Evolutionary conservation across 257 asterid genomes (phyloP).

Genomic region (Solanum appendiculatum): DNA sequence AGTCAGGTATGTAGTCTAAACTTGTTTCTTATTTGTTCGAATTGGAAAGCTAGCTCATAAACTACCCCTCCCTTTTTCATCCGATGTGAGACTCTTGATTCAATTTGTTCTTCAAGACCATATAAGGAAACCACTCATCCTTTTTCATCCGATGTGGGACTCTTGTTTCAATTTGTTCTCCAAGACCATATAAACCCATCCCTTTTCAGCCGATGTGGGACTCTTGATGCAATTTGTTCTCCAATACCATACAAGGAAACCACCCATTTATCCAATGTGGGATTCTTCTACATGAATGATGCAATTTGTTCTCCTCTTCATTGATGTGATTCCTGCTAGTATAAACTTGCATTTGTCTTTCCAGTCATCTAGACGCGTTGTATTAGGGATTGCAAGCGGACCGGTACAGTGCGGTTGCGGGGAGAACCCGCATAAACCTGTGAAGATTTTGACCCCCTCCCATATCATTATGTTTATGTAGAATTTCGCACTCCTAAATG

Average conservation of each 20-base stretch:
- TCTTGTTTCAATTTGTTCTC: neutral
- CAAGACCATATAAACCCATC: neutral
- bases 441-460: neutral
- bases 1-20: constrained; percentile 42
- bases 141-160: neutral
- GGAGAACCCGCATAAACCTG: neutral
- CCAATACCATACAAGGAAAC: neutral
- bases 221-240: neutral
- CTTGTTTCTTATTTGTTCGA: neutral
- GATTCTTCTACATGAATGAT: neutral
- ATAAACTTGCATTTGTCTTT: neutral
- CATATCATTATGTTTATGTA: neutral
- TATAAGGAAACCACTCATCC: neutral
- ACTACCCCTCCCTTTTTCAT: neutral
- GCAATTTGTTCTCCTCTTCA: neutral
- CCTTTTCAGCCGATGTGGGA: neutral
- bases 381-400: neutral
- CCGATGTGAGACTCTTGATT: neutral
- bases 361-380: neutral
- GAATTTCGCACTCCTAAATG: neutral
- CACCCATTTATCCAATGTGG: neutral
- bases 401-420: neutral
- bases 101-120: neutral
- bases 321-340: neutral
- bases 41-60: neutral